A percentile compares a stretch with the other conserved stretches of the same genome.
phyloP scores from a whole-genome alignment of 2,329 filamentous ascomycete species.

The Metarhizium album region DNA sequence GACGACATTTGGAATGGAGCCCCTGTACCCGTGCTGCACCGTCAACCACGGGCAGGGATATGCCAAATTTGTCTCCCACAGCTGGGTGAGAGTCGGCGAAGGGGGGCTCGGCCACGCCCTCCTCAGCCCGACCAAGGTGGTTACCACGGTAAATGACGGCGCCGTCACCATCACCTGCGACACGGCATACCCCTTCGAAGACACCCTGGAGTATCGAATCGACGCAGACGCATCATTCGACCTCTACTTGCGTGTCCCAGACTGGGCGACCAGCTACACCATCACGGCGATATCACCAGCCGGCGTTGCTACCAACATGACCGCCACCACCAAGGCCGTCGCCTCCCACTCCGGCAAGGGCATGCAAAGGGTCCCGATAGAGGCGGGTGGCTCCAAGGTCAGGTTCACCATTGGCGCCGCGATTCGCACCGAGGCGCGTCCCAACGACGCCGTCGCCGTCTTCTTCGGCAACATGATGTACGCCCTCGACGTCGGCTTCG shows the following conservation, averaged over 20 bases:
- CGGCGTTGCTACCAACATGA: not conserved
- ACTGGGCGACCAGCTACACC: conserved; percentile 10
- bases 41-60: conserved; percentile 48
- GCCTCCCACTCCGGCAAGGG: no score
- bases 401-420: conserved; percentile 10
- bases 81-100: conserved; percentile 30
- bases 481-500: conserved; percentile 25
- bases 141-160: conserved; percentile 22
- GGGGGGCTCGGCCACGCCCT: conserved; percentile 39
- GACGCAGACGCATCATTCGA: conserved; percentile 15
- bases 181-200: conserved; percentile 34
- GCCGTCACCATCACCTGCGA: conserved; percentile 30
- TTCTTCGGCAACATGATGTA: conserved; percentile 34
- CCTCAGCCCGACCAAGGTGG: conserved; percentile 33
- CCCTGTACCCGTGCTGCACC: conserved; percentile 44
- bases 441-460: conserved; percentile 27
- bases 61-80: conserved; percentile 41
- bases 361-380: conserved; percentile 13
- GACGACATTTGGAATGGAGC: conserved; percentile 38
- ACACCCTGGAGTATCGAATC: conserved; percentile 18
- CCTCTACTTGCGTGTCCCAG: conserved; percentile 19
- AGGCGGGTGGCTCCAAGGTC: conserved; percentile 11
- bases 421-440: conserved; percentile 13
- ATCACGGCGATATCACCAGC: not conserved
- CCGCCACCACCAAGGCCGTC: no score